Base-by-base conservation (phyloP, 768 basidiomycete species). In the Paxillus involutus region DNA sequence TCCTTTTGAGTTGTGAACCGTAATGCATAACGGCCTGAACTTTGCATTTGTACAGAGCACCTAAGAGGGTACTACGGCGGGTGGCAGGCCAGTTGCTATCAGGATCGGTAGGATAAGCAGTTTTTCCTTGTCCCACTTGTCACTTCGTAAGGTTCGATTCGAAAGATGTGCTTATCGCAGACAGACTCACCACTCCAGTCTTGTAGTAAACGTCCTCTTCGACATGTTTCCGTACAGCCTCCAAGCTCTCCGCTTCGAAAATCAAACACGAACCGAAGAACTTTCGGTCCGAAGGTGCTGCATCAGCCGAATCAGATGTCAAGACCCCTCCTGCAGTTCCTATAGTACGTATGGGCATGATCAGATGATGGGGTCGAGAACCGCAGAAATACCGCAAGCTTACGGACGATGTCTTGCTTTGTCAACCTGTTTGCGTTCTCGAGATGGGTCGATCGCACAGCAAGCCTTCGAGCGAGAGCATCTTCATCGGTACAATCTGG, bases 401-500 rank as follows among this genome's bases (percentile, higher is more conserved):
- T 64, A 86, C 86, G 80, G 45, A 85, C 69, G 45, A 76, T 55
- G 0, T 82, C 83, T 3, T 67, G 66, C 17, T 60, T 65, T 39
- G 71, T 67, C 16, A 69, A 61, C 33, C 59, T 64, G 45, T 73
- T 72, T 16, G 74, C 75, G 6, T 61, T 73, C 41, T 73, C 78
- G 12, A 86, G 65, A 65, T 89, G 88, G 40, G 63, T 55, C 3
- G 68, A 51, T 24, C 86, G 75, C 7, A 86, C 84, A 4, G 75
- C 71, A 30, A 84, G 66, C 17, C 88, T 77, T 32, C 75, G 77
- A 24, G 76, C 75, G 30, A 79, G 73, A 1, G 80, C 80, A 9
- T 79, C 85, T 42, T 76, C 73, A 29, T 84, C 82, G 9, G 79
- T 76, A 55, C 77, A 79, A 64, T 90, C 86, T 2, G 87, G 87